Percentiles rank a stretch among this genome's conserved stretches.
phyloP scores from a whole-genome alignment of 2,329 filamentous ascomycete species.

The Fusarium armeniacum region DNA sequence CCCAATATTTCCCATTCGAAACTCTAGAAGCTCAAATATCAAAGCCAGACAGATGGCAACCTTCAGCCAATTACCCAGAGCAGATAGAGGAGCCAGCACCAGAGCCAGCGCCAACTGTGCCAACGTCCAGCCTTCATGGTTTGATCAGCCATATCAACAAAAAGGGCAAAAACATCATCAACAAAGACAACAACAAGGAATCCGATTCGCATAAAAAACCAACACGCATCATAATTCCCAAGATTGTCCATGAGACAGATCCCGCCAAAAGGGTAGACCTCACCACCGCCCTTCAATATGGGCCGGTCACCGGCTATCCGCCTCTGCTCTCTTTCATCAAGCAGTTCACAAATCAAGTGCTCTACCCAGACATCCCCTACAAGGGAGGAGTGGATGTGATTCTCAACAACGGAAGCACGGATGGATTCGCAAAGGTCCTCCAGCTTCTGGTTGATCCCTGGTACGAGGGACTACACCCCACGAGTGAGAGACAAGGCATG shows the following conservation, averaged over 20 bases:
- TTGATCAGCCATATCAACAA: slow-evolving; percentile 3
- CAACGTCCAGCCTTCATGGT: slow-evolving; percentile 1
- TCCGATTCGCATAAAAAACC: slow-evolving; percentile 57
- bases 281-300: slow-evolving; percentile 87
- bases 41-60: slow-evolving; percentile 81
- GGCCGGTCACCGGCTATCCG: slow-evolving; percentile 84
- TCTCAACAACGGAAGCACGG: slow-evolving; percentile 85
- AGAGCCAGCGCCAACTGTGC: neutral
- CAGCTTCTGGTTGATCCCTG: slow-evolving; percentile 83
- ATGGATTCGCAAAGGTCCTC: slow-evolving; percentile 84
- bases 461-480: slow-evolving; percentile 75
- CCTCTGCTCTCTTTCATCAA: slow-evolving; percentile 82
- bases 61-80: slow-evolving; percentile 72
- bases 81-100: slow-evolving; percentile 37
- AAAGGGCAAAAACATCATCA: neutral
- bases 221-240: slow-evolving; percentile 77
- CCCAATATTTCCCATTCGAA: slow-evolving; percentile 89
- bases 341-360: slow-evolving; percentile 79
- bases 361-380: slow-evolving; percentile 88
- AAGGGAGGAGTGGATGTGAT: slow-evolving; percentile 80
- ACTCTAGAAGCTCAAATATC: slow-evolving; percentile 85
- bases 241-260: slow-evolving; percentile 70
- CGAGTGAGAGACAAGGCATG: slow-evolving; percentile 79
- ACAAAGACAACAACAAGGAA: slow-evolving; percentile 15
- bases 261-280: slow-evolving; percentile 81